A percentile compares a stretch with the other conserved stretches of the same genome.
Evolutionary conservation across 169 alveolate genomes (phyloP).

Genomic region (Cryptosporidium sp.): DNA sequence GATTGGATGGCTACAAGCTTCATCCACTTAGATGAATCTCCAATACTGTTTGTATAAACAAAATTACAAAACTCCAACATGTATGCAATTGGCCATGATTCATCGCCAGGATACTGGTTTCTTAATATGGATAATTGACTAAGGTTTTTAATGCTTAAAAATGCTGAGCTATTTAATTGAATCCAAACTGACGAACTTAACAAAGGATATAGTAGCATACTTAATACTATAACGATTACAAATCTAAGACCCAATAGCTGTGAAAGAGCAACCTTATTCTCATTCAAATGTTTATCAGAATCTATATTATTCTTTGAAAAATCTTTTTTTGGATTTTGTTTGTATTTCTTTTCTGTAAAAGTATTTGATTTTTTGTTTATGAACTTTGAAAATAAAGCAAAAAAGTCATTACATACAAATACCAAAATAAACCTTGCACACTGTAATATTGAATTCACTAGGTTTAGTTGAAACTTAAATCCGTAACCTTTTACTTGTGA

Average conservation of each 20-base stretch:
- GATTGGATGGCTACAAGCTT: conserved; percentile 60
- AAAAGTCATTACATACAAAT: conserved; percentile 25
- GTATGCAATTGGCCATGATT: conserved; percentile 73
- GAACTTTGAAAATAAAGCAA: conserved; percentile 1
- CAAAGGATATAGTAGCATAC: conserved; percentile 40
- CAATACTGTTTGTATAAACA: conserved; percentile 62
- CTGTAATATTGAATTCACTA: conserved; percentile 19
- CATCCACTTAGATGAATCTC: conserved; percentile 70
- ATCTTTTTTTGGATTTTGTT: not conserved
- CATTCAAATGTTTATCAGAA: not conserved
- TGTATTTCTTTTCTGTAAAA: not conserved
- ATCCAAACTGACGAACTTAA: conserved; percentile 64
- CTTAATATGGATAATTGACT: conserved; percentile 30
- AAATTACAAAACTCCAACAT: conserved; percentile 40
- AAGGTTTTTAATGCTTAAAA: conserved; percentile 24
- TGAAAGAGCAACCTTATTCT: conserved; percentile 19
- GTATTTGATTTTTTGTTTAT: not conserved
- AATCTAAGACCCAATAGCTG: conserved; percentile 23
- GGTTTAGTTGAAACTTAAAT: conserved; percentile 8
- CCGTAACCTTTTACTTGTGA: conserved; percentile 62
- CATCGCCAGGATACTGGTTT: conserved; percentile 74
- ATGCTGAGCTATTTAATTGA: conserved; percentile 53
- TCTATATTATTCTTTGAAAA: not conserved
- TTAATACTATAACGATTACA: not conserved
- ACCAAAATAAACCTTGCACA: conserved; percentile 37